phyloP scores from a whole-genome alignment of 805 yeast species.

The Cyberlindnera galapagoensis region DNA sequence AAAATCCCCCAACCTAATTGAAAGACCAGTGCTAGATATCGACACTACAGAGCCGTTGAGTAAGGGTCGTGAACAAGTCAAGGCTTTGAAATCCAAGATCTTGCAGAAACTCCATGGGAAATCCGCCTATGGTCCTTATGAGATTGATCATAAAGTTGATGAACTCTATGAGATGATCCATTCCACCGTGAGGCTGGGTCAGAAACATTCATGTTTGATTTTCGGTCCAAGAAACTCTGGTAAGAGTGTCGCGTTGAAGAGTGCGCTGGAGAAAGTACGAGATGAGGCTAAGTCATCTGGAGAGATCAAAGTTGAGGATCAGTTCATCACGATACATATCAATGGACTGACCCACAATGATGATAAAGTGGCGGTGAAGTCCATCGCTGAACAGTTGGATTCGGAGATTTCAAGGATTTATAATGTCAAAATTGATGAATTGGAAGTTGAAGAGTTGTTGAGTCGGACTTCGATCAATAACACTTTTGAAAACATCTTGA shows the following conservation, averaged over 20 bases:
- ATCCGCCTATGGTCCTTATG: conserved; percentile 23
- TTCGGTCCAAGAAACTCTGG: conserved; percentile 81
- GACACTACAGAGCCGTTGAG: too few species aligned
- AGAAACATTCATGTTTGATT: conserved; percentile 75
- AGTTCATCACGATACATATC: conserved; percentile 56
- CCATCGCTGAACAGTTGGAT: conserved; percentile 81
- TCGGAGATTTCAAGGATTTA: conserved; percentile 30
- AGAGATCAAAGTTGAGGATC: conserved; percentile 26
- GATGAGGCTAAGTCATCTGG: conserved; percentile 27
- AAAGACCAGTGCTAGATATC: too few species aligned
- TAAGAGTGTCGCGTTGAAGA: conserved; percentile 57
- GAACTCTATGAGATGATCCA: conserved; percentile 55
- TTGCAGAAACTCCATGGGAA: conserved; percentile 9
- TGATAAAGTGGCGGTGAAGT: conserved; percentile 75
- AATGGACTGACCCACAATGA: conserved; percentile 69
- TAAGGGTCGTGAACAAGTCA: background rate
- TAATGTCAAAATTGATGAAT: conserved; percentile 18
- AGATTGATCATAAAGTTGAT: conserved; percentile 30
- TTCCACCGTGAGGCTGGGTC: conserved; percentile 58
- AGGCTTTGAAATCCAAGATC: conserved; percentile 2
- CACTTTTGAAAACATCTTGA: conserved; percentile 53
- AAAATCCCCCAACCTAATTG: background rate
- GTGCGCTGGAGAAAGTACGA: conserved; percentile 35
- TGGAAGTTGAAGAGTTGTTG: conserved; percentile 27
- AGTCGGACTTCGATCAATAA: conserved; percentile 50